These are phyloP conservation scores for Diaporthe nobilis DNA, from an alignment of 2,329 filamentous ascomycete genomes.

Conservation along the genomic window DNA sequence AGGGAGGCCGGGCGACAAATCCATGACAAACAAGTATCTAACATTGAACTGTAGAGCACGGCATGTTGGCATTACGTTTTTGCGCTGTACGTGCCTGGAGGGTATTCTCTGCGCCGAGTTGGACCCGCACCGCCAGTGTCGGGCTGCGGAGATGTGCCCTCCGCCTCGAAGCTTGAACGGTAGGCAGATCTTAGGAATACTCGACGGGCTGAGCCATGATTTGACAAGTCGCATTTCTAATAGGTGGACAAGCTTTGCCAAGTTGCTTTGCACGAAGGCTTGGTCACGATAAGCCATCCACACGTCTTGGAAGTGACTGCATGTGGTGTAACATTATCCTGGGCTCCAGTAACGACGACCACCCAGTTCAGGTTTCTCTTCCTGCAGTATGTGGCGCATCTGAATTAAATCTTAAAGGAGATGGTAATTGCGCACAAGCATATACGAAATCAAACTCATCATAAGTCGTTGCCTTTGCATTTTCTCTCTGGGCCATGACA, in stretches of 20 bases:
- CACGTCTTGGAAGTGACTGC: neutral
- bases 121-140: neutral
- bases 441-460: neutral
- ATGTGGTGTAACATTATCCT: too few species aligned
- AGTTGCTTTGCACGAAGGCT: neutral
- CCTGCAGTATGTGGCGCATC: neutral
- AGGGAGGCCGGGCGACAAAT: neutral
- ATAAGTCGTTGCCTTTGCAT: neutral
- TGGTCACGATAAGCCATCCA: neutral
- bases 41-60: too few species aligned
- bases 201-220: neutral
- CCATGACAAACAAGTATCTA: neutral
- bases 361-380: neutral
- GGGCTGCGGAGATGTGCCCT: neutral
- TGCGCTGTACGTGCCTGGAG: neutral
- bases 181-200: neutral
- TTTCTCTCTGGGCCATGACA: slow-evolving; percentile 9
- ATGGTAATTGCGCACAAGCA: neutral
- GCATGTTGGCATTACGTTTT: slow-evolving; percentile 10
- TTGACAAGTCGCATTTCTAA: slow-evolving; percentile 1
- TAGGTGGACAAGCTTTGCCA: slow-evolving; percentile 2
- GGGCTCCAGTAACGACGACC: neutral
- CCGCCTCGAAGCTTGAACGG: neutral
- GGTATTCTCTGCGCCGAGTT: neutral
- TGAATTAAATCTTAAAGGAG: neutral